phyloP scores from a whole-genome alignment of 768 basidiomycete genomes.

The Artomyces pyxidatus region DNA sequence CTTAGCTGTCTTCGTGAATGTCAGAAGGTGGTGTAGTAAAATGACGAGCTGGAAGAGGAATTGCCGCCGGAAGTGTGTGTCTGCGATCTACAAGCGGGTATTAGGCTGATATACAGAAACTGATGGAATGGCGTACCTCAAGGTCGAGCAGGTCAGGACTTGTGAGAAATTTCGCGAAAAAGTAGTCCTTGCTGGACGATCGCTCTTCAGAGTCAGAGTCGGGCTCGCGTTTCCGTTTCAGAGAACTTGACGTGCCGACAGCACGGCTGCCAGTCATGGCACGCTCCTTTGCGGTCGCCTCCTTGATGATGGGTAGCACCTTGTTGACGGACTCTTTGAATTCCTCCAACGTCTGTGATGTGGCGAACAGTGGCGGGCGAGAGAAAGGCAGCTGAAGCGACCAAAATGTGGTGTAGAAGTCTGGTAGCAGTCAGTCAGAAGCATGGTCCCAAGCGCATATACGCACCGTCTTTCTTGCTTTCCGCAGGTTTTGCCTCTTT shows the following conservation, averaged over 20 bases:
- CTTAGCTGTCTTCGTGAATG: slow-evolving; percentile 65
- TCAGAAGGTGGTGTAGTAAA: slow-evolving; percentile 66
- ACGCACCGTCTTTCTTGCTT: slow-evolving; percentile 1
- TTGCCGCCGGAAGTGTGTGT: slow-evolving; percentile 89
- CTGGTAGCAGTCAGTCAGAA: slow-evolving; percentile 27
- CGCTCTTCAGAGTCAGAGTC: slow-evolving; percentile 42
- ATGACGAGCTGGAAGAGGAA: slow-evolving; percentile 81
- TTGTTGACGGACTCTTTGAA: slow-evolving; percentile 68
- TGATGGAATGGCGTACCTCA: slow-evolving; percentile 46
- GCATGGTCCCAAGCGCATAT: slow-evolving; percentile 25
- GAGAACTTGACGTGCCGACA: slow-evolving; percentile 22
- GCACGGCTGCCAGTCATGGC: slow-evolving; percentile 76
- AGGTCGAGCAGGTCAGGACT: slow-evolving; percentile 80
- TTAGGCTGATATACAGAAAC: not conserved
- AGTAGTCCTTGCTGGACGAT: slow-evolving; percentile 55
- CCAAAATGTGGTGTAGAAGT: slow-evolving; percentile 88
- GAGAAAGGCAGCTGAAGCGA: slow-evolving; percentile 81
- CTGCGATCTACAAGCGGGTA: slow-evolving; percentile 53
- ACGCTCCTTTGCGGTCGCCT: slow-evolving; percentile 82
- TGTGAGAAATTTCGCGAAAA: slow-evolving; percentile 91
- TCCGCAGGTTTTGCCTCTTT: slow-evolving; percentile 19
- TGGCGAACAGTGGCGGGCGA: slow-evolving; percentile 62
- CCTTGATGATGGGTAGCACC: slow-evolving; percentile 72
- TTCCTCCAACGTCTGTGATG: slow-evolving; percentile 43
- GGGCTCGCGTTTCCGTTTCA: slow-evolving; percentile 63